A percentile compares a stretch with the other conserved stretches of the same genome.
phyloP scores from a whole-genome alignment of 2,329 filamentous ascomycete species.

The Chaetomiaceae sp. region DNA sequence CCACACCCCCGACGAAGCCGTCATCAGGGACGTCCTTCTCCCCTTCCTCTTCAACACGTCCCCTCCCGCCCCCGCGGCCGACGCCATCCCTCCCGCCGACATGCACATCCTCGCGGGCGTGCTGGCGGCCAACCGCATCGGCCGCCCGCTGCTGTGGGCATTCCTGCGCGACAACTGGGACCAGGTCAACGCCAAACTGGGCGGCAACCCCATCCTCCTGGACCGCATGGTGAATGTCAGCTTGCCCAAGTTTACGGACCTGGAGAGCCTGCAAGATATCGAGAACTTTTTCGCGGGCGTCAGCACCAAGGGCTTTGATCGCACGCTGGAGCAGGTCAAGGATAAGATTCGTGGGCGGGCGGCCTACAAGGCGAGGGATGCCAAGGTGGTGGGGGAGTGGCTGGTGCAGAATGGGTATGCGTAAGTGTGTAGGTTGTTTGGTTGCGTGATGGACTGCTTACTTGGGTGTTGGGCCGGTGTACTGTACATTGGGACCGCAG shows the following conservation, averaged over 20 bases:
- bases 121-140: conserved; percentile 67
- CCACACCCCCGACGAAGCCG: conserved; percentile 60
- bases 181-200: conserved; percentile 65
- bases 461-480: too few species aligned
- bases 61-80: conserved; percentile 44
- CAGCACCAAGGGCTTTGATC: conserved; percentile 81
- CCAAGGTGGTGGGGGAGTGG: conserved; percentile 72
- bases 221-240: conserved; percentile 82
- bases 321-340: conserved; percentile 77
- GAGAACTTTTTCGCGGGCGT: conserved; percentile 78
- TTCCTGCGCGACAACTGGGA: conserved; percentile 84
- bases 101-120: conserved; percentile 75
- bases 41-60: conserved; percentile 73
- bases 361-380: conserved; percentile 75
- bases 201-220: conserved; percentile 74
- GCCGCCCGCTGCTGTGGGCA: conserved; percentile 73
- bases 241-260: conserved; percentile 73
- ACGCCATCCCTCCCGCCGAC: conserved; percentile 78
- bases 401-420: conserved; percentile 39
- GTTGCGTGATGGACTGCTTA: too few species aligned
- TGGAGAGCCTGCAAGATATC: conserved; percentile 69
- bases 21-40: conserved; percentile 63
- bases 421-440: too few species aligned
- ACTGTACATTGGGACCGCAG: too few species aligned
- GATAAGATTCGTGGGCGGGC: conserved; percentile 83